These are phyloP conservation scores for Buddleja alternifolia DNA, from an alignment of 257 asterid genomes.

Conservation along the genomic window DNA sequence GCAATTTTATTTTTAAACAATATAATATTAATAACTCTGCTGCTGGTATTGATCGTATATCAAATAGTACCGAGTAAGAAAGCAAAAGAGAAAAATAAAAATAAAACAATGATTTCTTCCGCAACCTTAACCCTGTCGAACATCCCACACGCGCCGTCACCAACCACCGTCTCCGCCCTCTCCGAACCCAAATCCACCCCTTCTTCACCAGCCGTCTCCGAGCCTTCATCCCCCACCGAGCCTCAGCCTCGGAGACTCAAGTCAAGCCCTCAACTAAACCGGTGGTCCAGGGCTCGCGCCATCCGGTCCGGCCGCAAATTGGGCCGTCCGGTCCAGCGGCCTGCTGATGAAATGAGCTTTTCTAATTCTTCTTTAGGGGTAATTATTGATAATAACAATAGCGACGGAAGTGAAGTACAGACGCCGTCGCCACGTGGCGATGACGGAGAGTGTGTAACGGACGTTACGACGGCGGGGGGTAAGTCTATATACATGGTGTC, in stretches of 20 bases:
- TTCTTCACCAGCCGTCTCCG: slow-evolving; percentile 34
- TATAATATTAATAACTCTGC: background rate
- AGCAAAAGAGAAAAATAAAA: background rate
- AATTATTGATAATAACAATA: slow-evolving; percentile 5
- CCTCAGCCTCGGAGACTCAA: slow-evolving; percentile 48
- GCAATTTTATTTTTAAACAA: no score
- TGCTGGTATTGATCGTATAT: background rate
- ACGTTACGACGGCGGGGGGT: slow-evolving; percentile 31
- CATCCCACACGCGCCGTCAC: slow-evolving; percentile 35
- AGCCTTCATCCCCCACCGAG: slow-evolving; percentile 37
- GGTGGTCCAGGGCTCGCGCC: slow-evolving; percentile 92
- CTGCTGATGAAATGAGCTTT: slow-evolving; percentile 9
- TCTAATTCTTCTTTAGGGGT: slow-evolving; percentile 28
- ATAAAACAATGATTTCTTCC: slow-evolving; percentile 49
- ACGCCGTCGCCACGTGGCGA: slow-evolving; percentile 26
- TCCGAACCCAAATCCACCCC: slow-evolving; percentile 34
- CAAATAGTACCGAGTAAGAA: background rate
- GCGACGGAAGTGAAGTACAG: slow-evolving; percentile 32
- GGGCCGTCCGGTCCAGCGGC: slow-evolving; percentile 47
- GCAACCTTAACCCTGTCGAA: slow-evolving; percentile 41
- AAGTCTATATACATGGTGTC: slow-evolving; percentile 86
- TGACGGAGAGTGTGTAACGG: slow-evolving; percentile 42
- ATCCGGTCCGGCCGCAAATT: slow-evolving; percentile 80
- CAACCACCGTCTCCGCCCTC: slow-evolving; percentile 25
- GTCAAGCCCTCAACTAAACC: slow-evolving; percentile 78